A percentile compares a stretch with the other conserved stretches of the same genome.
These are phyloP conservation scores for Ophiostoma himal-ulmi DNA, from an alignment of 2,329 filamentous ascomycete species.

Conservation along the genomic window DNA sequence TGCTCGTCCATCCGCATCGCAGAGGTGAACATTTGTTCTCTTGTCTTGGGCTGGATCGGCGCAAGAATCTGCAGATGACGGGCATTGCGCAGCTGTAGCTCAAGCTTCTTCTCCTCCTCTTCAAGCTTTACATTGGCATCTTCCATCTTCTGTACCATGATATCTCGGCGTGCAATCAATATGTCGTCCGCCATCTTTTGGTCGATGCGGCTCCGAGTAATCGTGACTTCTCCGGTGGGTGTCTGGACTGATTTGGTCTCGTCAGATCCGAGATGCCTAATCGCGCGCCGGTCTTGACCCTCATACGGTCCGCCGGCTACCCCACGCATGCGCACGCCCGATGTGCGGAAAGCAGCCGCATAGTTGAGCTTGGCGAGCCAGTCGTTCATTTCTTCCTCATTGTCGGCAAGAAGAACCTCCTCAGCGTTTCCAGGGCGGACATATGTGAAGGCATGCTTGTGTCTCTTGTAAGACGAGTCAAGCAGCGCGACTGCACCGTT, in stretches of 20 bases:
- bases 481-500: constrained; percentile 84
- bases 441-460: constrained; percentile 92
- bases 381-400: constrained; percentile 87
- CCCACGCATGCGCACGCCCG: constrained; percentile 83
- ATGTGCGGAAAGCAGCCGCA: constrained; percentile 86
- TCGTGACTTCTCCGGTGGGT: constrained; percentile 65
- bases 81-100: constrained; percentile 78
- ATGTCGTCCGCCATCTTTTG: constrained; percentile 82
- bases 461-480: constrained; percentile 83
- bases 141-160: constrained; percentile 76
- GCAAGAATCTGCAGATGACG: constrained; percentile 83
- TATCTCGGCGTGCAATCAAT: constrained; percentile 69
- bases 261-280: constrained; percentile 64
- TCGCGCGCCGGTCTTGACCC: constrained; percentile 66
- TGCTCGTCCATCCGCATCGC: constrained; percentile 81
- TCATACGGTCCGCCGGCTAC: constrained; percentile 81
- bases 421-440: constrained; percentile 81
- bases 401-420: constrained; percentile 85
- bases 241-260: constrained; percentile 56
- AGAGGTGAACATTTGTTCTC: constrained; percentile 78
- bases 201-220: constrained; percentile 68
- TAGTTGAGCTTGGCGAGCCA: constrained; percentile 97
- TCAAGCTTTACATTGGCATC: constrained; percentile 77
- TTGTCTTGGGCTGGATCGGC: constrained; percentile 82
- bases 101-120: constrained; percentile 67